These are phyloP conservation scores for Triticum turgidum DNA, from an alignment of 176 grass and related monocot species.

Conservation along the genomic window DNA sequence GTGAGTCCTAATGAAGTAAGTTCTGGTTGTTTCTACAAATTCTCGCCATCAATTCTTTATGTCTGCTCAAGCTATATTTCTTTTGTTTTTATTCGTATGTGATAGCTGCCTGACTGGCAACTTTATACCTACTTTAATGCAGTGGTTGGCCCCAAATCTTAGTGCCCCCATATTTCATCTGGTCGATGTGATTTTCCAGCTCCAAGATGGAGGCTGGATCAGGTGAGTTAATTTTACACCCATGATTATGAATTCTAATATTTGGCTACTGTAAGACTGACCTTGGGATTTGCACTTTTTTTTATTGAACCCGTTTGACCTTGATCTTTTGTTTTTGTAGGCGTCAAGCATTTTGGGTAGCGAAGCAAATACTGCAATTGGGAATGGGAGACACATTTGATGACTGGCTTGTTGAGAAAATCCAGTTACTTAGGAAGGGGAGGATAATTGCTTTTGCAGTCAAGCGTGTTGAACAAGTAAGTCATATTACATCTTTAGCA, in stretches of 20 bases:
- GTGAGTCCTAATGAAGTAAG: constrained; percentile 62
- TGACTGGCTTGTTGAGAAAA: constrained; percentile 99
- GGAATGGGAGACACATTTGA: constrained; percentile 99
- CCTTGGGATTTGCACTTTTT: neutral
- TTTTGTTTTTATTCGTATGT: constrained; percentile 7
- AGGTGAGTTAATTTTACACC: constrained; percentile 51
- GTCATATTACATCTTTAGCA: neutral
- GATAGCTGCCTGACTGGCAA: constrained; percentile 10
- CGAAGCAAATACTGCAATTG: constrained; percentile 93
- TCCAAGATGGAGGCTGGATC: constrained; percentile 96
- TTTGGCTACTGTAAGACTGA: constrained; percentile 16
- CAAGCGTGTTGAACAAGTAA: constrained; percentile 91
- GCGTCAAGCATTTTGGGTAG: constrained; percentile 99
- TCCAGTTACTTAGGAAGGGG: constrained; percentile 86
- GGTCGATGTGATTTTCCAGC: constrained; percentile 95
- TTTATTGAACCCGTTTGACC: neutral
- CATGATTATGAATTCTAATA: constrained; percentile 34
- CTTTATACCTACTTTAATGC: constrained; percentile 37
- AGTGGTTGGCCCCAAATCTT: constrained; percentile 95
- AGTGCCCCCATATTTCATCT: constrained; percentile 92
- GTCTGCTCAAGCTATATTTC: constrained; percentile 2
- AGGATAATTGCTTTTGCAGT: constrained; percentile 82
- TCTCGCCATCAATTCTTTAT: constrained; percentile 16
- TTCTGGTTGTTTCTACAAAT: constrained; percentile 22
- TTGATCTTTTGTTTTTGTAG: constrained; percentile 46